Evolutionary conservation across 179 eudicot species (phyloP).

Genomic region (Nepenthes alata): DNA sequence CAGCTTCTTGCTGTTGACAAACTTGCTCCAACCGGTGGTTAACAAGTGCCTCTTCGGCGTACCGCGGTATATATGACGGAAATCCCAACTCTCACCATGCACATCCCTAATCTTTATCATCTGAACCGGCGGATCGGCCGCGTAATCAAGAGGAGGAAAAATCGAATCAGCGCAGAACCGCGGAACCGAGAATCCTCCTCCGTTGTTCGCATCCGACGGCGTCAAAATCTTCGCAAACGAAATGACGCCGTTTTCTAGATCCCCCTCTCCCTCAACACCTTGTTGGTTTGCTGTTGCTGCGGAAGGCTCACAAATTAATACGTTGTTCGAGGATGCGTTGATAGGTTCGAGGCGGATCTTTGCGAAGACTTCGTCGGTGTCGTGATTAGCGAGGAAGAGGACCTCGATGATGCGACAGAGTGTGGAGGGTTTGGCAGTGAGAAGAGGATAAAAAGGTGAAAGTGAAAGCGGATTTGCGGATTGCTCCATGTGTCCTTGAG

Average conservation of each 20-base stretch:
- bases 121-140: constrained; percentile 66
- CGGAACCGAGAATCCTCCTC: constrained; percentile 88
- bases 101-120: constrained; percentile 32
- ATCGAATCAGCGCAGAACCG: constrained; percentile 62
- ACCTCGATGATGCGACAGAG: constrained; percentile 42
- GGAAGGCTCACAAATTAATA: not conserved
- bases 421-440: constrained; percentile 9
- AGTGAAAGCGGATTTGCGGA: constrained; percentile 5
- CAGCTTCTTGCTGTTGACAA: constrained; percentile 56
- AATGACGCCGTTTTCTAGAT: constrained; percentile 10
- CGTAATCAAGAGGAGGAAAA: constrained; percentile 45
- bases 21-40: constrained; percentile 83
- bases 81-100: constrained; percentile 36
- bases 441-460: constrained; percentile 4
- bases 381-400: constrained; percentile 21
- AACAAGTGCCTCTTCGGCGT: constrained; percentile 71
- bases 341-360: constrained; percentile 25
- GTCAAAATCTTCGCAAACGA: constrained; percentile 63
- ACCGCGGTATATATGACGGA: constrained; percentile 74
- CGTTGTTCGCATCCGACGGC: constrained; percentile 75
- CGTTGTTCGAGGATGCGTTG: not conserved
- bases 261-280: not conserved
- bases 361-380: constrained; percentile 49
- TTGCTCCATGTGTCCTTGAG: constrained; percentile 74
- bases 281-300: not conserved